Conservation (phyloP, 257 asterid species). For the Solanum bulbocastanum region DNA sequence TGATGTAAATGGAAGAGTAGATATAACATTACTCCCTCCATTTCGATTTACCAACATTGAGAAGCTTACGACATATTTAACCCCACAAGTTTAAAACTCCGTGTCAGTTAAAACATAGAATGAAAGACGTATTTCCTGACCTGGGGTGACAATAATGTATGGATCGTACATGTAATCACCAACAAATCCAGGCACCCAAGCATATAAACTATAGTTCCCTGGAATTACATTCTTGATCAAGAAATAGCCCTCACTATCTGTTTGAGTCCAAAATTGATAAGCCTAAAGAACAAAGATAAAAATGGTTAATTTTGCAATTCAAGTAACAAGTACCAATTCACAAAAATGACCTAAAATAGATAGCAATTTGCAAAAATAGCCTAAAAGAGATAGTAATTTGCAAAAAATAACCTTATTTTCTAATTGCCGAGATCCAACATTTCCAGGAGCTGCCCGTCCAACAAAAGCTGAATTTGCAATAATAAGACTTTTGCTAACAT, state of each 20-base stretch:
- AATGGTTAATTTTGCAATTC: background rate
- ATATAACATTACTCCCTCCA: background rate
- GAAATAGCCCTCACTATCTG: slow-evolving; percentile 52
- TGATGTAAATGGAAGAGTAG: background rate
- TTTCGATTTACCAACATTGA: background rate
- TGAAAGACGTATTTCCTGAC: slow-evolving; percentile 2
- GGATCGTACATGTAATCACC: slow-evolving; percentile 47
- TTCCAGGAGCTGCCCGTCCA: slow-evolving; percentile 71
- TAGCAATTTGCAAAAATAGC: background rate
- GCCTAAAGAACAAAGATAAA: slow-evolving; percentile 26
- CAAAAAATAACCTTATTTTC: slow-evolving; percentile 50
- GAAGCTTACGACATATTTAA: background rate
- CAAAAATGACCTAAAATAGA: background rate
- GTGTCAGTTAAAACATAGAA: background rate
- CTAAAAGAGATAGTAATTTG: background rate
- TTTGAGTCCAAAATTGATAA: slow-evolving; percentile 70
- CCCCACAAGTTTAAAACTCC: background rate
- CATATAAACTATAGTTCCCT: slow-evolving; percentile 62
- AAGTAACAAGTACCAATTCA: background rate
- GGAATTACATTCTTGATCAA: slow-evolving; percentile 32
- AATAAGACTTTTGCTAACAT: slow-evolving; percentile 31
- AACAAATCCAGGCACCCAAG: slow-evolving; percentile 75
- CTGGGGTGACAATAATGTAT: slow-evolving; percentile 33
- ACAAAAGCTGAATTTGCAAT: slow-evolving; percentile 49
- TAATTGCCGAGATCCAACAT: slow-evolving; percentile 81